Evolutionary conservation across 2,329 filamentous ascomycete species (phyloP).

Genomic region (Aspergillus alliaceus): DNA sequence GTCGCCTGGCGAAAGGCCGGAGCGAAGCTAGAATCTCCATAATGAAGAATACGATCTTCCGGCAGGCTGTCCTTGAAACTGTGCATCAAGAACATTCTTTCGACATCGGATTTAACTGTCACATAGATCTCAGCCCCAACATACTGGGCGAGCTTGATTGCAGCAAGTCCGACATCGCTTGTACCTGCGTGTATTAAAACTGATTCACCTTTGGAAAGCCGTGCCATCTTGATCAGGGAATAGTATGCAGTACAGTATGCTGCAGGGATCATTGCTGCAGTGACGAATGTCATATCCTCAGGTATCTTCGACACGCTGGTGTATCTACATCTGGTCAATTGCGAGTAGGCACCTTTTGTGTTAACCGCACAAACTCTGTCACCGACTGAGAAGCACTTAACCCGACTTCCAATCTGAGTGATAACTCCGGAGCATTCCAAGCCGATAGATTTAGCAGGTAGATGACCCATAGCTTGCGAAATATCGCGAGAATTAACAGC

Average conservation of each 20-base stretch:
- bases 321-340: background rate
- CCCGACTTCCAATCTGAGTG: background rate
- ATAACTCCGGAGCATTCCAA: background rate
- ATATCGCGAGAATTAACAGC: background rate
- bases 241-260: slow-evolving; percentile 18
- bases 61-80: slow-evolving; percentile 14
- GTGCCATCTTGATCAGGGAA: slow-evolving; percentile 17
- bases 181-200: slow-evolving; percentile 17
- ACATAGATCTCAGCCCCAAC: slow-evolving; percentile 13
- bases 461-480: background rate
- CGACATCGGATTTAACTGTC: slow-evolving; percentile 7
- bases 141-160: slow-evolving; percentile 12
- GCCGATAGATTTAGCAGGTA: background rate
- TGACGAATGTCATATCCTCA: background rate
- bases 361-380: background rate
- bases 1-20: background rate
- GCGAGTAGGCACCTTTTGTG: background rate
- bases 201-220: slow-evolving; percentile 15
- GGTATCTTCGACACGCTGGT: background rate
- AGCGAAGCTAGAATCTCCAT: background rate
- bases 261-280: background rate
- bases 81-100: slow-evolving; percentile 15
- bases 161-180: slow-evolving; percentile 15
- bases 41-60: slow-evolving; percentile 6
- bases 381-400: background rate